These are phyloP conservation scores for Thozetella sp. DNA, from an alignment of 495 filamentous ascomycete genomes.

Conservation along the genomic window DNA sequence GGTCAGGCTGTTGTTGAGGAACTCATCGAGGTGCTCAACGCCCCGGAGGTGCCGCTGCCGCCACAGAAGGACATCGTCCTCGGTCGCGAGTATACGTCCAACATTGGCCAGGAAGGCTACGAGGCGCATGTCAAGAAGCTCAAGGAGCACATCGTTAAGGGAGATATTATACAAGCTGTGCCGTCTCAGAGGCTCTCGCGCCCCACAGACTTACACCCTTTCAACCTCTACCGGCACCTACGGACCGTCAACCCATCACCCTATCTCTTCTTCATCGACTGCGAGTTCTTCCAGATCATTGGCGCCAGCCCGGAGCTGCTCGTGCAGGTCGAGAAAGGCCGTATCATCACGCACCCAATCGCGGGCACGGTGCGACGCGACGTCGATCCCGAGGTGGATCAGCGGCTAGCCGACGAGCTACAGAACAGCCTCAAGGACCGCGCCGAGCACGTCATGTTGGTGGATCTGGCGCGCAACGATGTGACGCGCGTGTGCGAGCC, in stretches of 20 bases:
- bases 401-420: conserved; percentile 75
- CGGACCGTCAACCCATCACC: conserved; percentile 95
- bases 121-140: conserved; percentile 79
- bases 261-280: conserved; percentile 95
- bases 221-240: conserved; percentile 97
- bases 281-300: conserved; percentile 88
- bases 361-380: conserved; percentile 93
- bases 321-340: conserved; percentile 83
- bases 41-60: conserved; percentile 76
- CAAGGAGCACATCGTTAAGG: conserved; percentile 84
- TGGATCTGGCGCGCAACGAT: conserved; percentile 96
- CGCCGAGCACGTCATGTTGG: conserved; percentile 98
- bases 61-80: conserved; percentile 70
- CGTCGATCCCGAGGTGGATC: conserved; percentile 77
- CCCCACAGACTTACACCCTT: conserved; percentile 88
- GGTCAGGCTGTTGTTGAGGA: conserved; percentile 63
- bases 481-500: conserved; percentile 96
- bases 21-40: conserved; percentile 68
- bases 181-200: conserved; percentile 91
- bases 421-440: conserved; percentile 85
- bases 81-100: conserved; percentile 83
- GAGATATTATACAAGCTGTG: conserved; percentile 97
- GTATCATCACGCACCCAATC: conserved; percentile 96
- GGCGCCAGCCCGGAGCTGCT: conserved; percentile 93
- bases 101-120: conserved; percentile 87